Percentiles rank a stretch among this genome's conserved stretches.
These are phyloP conservation scores for Fraxinus quadrangulata DNA, from an alignment of 257 asterid genomes.

Conservation along the genomic window DNA sequence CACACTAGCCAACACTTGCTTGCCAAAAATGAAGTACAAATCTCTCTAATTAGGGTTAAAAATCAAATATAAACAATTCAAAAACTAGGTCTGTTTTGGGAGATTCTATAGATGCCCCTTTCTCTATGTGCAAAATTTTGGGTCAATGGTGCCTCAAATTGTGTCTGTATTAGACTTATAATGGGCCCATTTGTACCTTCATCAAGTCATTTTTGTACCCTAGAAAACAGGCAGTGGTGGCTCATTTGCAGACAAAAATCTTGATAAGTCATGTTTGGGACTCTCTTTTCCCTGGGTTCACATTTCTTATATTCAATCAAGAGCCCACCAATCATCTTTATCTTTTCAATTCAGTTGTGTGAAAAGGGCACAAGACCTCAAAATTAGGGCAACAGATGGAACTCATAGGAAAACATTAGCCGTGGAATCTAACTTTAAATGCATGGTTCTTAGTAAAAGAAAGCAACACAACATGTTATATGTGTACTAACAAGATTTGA, in stretches of 20 bases:
- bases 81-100: not conserved
- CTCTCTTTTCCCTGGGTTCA: constrained; percentile 13
- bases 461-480: constrained; percentile 47
- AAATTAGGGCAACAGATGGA: constrained; percentile 41
- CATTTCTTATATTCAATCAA: constrained; percentile 12
- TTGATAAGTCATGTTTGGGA: constrained; percentile 32
- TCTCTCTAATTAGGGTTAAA: not conserved
- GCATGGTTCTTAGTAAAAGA: constrained; percentile 59
- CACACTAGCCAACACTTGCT: not conserved
- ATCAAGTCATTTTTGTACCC: not conserved
- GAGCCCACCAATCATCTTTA: constrained; percentile 3
- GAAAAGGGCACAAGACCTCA: constrained; percentile 35
- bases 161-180: constrained; percentile 7
- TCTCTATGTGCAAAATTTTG: not conserved
- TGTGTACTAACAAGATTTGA: constrained; percentile 25
- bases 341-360: constrained; percentile 5
- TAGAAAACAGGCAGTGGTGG: not conserved
- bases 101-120: no score
- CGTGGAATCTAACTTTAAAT: constrained; percentile 37
- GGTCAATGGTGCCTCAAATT: constrained; percentile 1
- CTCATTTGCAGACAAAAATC: constrained; percentile 22
- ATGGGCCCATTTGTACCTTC: constrained; percentile 24
- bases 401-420: constrained; percentile 40
- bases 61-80: not conserved
- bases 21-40: not conserved